These are phyloP conservation scores for Xerocomus spinulosus DNA, from an alignment of 768 basidiomycete species.

Conservation along the genomic window DNA sequence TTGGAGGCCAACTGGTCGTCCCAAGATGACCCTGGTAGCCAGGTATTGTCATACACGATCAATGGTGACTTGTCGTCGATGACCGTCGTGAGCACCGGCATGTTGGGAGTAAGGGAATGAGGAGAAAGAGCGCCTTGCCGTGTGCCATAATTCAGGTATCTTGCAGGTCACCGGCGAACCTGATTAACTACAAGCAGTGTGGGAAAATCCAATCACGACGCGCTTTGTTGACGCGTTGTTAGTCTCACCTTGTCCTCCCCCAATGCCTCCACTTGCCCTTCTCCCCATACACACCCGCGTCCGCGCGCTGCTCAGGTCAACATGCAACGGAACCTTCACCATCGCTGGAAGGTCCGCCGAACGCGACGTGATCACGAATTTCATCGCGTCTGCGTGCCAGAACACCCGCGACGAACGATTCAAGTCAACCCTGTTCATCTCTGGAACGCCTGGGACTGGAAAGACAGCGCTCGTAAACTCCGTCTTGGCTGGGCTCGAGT, in stretches of 20 bases:
- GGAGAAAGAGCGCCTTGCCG: neutral
- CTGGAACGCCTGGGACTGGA: slow-evolving; percentile 89
- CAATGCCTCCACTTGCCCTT: slow-evolving; percentile 47
- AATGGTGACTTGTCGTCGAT: slow-evolving; percentile 34
- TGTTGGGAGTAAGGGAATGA: neutral
- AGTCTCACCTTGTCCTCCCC: slow-evolving; percentile 39
- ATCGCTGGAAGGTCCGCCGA: slow-evolving; percentile 70
- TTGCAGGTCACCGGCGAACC: neutral
- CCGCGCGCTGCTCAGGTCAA: slow-evolving; percentile 67
- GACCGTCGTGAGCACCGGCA: slow-evolving; percentile 24
- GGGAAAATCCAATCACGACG: slow-evolving; percentile 20
- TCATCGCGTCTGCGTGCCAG: slow-evolving; percentile 53
- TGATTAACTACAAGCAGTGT: slow-evolving; percentile 4
- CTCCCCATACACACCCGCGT: slow-evolving; percentile 55
- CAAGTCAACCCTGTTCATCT: slow-evolving; percentile 70
- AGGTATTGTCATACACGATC: slow-evolving; percentile 24
- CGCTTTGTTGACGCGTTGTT: slow-evolving; percentile 29
- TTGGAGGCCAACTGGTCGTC: slow-evolving; percentile 11
- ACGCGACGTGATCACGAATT: slow-evolving; percentile 52
- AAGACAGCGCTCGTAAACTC: slow-evolving; percentile 83
- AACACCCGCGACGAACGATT: slow-evolving; percentile 15
- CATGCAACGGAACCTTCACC: slow-evolving; percentile 49
- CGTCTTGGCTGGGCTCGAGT: slow-evolving; percentile 45
- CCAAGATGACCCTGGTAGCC: slow-evolving; percentile 15
- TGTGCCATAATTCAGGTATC: neutral